Evolutionary conservation across 2,329 filamentous ascomycete species (phyloP), one percentile per base, ranked within the genome.

Genomic region (Aureobasidium pullulans): DNA sequence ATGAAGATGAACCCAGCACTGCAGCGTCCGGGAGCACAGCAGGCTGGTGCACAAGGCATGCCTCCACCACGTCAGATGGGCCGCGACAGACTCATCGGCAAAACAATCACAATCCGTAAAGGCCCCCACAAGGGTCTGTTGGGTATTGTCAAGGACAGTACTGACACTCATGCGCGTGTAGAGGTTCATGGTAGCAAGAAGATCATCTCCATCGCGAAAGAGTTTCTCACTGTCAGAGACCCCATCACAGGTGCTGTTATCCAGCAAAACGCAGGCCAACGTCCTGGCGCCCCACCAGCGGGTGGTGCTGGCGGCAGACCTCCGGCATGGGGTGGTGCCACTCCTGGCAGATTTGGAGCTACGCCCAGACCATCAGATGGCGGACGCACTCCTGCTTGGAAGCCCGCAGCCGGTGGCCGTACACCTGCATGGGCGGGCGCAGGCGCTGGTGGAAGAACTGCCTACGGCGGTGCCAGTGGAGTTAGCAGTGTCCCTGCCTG

Each of bases 131-230:
- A 99, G 75, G 93, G 93, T 60, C 80, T 96, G 44, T 79, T 97
- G 43, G 94, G 94, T 66, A 96, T 96, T 65, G 92, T 99, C 66
- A 96, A 96, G 71, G 93, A 97, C 70, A 88, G 93, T 0, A 96
- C 90, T 6, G 92, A 95, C 66, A 84, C 84, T 3, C 84, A 88
- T 68, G 93, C 90, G 32, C 88, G 92, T 63, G 88, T 99, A 43
- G 94, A 99, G 75, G 78, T 99, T 40, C 93, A 97, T 71, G 92
- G 92, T 6, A 96, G 96, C 77, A 90, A 86, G 75, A 97, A 96
- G 79, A 88, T 89, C 15, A 84, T 97, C 62, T 91, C 87, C 7
- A 84, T 97, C 37, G 83, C 85, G 19, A 95, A 95, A 70, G 86
- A 88, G 10, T 84, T 87, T 60, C 77, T 99, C n/a, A 84, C 83